Evolutionary conservation across 1,284 basidiomycete genomes (phyloP), one percentile per base, ranked within the genome.

Genomic region (Cryptococcus sp.): DNA sequence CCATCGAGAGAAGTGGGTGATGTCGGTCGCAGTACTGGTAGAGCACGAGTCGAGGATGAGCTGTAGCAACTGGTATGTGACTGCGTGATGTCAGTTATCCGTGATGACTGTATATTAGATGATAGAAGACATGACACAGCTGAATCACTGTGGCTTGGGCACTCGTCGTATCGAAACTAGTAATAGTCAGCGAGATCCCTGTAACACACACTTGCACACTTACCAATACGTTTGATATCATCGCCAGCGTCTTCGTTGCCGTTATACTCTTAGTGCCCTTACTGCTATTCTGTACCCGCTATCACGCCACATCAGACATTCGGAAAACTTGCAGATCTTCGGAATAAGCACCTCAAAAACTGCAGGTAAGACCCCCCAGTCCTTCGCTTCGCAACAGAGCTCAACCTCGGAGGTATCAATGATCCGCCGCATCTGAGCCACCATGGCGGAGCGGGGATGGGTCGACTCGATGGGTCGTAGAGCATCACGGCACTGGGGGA

Each of bases 361-460:
- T 4, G 6, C n/a, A 8, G 42, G 36, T n/a, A 53, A 24, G 12
- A 24, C 36, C 16, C 11, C 43, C 52, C 52, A 58, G 8, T 51
- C 43, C 5, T 23, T 20, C 12, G 33, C 42, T 20, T 58, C 52
- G 33, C 57, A 58, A 4, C 24, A 18, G 3, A 58, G 43, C 21
- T 58, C 57, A 37, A 58, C 18, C 12, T 47, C 52, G n/a, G 47
- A 58, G 2, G 53, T 37, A 11, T 58, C 37, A 9, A 58, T 44
- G 21, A 46, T 28, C 24, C 49, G 40, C 33, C 16, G 20, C 57
- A 53, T 58, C 9, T 51, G 40, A 18, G 51, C 13, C 6, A 52
- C 35, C 11, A 18, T 38, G 13, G 37, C 20, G 18, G 12, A 50
- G 18, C 33, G 33, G 5, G 48, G 36, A 12, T 55, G 47, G 18